These are phyloP conservation scores for Nicotiana tabacum DNA, from an alignment of 257 asterid species.

Conservation along the genomic window DNA sequence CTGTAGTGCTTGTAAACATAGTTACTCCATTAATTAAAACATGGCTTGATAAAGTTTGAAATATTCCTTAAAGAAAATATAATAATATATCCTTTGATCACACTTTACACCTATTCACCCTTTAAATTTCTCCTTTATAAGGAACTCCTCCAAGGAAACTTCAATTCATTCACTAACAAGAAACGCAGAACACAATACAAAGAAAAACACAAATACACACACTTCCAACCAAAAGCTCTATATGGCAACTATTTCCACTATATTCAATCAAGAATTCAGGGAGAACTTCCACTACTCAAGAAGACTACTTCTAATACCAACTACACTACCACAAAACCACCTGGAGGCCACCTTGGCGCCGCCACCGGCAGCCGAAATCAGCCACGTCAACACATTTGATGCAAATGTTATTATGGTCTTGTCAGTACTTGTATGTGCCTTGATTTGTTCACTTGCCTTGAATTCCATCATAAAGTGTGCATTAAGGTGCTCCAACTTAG, in stretches of 20 bases:
- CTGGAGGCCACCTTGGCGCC: background rate
- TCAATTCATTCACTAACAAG: background rate
- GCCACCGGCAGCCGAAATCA: background rate
- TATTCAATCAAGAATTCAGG: background rate
- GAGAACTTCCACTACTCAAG: conserved; percentile 8
- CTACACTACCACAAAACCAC: background rate
- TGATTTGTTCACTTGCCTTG: conserved; percentile 7
- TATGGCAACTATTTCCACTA: background rate
- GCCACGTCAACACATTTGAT: background rate
- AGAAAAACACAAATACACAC: background rate
- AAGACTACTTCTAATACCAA: background rate
- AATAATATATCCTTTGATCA: background rate
- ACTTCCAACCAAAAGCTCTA: background rate
- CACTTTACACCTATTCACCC: too few relatives aligned
- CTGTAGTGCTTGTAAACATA: too few relatives aligned
- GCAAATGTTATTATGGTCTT: conserved; percentile 9
- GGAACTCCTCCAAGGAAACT: background rate
- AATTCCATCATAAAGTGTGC: conserved; percentile 2
- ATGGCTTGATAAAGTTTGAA: too few relatives aligned
- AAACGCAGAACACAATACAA: background rate
- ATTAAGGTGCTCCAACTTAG: background rate
- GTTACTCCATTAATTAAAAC: too few relatives aligned
- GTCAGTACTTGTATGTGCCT: conserved; percentile 3
- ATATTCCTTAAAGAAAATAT: too few relatives aligned
- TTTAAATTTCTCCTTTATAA: too few relatives aligned